Percentiles rank a stretch among this genome's conserved stretches.
Conservation (phyloP, 305 asterid genomes). For the Fraxinus angustifolia region DNA sequence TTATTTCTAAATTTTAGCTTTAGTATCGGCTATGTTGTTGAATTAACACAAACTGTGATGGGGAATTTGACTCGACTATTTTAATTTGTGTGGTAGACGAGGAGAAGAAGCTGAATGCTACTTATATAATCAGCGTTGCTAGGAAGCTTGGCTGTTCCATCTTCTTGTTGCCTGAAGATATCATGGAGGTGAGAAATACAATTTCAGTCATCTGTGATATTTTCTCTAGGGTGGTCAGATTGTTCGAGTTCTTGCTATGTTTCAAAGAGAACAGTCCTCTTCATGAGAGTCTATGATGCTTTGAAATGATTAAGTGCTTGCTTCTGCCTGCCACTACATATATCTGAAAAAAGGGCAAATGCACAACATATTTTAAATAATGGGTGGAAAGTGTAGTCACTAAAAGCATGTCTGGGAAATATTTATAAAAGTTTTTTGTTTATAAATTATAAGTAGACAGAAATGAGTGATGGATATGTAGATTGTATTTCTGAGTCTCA, state of each 20-base stretch:
- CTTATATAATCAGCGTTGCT: constrained; percentile 92
- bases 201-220: background rate
- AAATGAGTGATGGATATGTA: background rate
- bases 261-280: background rate
- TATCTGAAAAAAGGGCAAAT: background rate
- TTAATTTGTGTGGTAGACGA: constrained; percentile 46
- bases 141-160: constrained; percentile 94
- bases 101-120: constrained; percentile 91
- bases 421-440: too few species aligned
- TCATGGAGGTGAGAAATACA: constrained; percentile 67
- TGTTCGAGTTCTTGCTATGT: background rate
- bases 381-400: background rate
- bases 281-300: background rate
- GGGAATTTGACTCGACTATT: constrained; percentile 15
- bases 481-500: background rate
- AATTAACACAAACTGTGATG: background rate
- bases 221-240: background rate
- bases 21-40: background rate
- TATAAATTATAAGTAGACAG: background rate
- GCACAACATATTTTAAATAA: background rate
- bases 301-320: background rate
- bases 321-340: background rate
- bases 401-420: too few species aligned
- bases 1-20: background rate
- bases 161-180: constrained; percentile 94